Evolutionary conservation across 495 filamentous ascomycete genomes (phyloP).

Genomic region (Neurospora sp.): DNA sequence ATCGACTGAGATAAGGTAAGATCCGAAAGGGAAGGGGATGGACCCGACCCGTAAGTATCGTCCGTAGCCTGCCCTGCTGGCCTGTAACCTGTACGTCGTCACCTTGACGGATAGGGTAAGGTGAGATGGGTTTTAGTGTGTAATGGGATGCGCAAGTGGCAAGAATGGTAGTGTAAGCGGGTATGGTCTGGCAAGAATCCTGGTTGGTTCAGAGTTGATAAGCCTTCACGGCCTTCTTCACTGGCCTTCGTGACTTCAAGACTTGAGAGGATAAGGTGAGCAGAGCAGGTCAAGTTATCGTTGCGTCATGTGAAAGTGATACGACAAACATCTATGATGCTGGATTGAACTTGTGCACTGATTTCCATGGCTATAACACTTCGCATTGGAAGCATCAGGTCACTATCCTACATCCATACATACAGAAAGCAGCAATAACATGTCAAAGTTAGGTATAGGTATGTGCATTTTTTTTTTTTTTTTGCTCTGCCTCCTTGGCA

Average conservation of each 20-base stretch:
- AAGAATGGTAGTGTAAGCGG: background rate
- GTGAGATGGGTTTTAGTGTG: background rate
- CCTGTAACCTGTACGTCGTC: background rate
- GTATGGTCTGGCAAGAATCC: background rate
- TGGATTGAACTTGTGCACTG: background rate
- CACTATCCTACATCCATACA: no score
- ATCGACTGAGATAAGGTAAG: background rate
- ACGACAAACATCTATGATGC: background rate
- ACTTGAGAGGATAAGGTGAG: background rate
- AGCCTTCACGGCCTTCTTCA: background rate
- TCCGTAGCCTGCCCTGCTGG: background rate
- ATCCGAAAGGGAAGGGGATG: background rate
- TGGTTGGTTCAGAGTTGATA: background rate
- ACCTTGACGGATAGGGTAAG: background rate
- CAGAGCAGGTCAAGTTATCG: background rate
- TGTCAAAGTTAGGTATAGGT: background rate
- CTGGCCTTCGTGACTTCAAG: no score
- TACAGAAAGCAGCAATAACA: no score
- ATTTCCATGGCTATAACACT: background rate
- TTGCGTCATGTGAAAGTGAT: background rate
- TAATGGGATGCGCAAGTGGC: background rate
- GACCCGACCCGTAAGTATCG: background rate
- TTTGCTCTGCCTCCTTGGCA: background rate
- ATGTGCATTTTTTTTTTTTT: no score
- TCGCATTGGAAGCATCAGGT: no score